Percentiles rank a stretch among this genome's conserved stretches.
phyloP scores from a whole-genome alignment of 257 asterid genomes.

The Plantago ovata region DNA sequence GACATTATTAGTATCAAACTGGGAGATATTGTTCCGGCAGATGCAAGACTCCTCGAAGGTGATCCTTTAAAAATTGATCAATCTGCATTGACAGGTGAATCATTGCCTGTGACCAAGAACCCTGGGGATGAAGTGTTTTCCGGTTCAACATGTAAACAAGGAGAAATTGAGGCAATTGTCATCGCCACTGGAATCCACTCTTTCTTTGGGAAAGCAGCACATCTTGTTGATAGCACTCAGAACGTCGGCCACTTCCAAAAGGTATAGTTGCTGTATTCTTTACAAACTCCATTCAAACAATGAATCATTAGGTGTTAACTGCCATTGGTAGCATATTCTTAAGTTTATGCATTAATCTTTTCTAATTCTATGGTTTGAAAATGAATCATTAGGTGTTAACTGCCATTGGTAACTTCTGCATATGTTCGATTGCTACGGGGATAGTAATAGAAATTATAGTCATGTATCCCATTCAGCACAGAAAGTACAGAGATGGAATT shows the following conservation, averaged over 20 bases:
- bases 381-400: constrained; percentile 48
- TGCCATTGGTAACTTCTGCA: constrained; percentile 80
- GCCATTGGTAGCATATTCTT: neutral
- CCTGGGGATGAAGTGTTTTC: constrained; percentile 66
- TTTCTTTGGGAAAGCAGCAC: constrained; percentile 89
- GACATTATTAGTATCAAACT: constrained; percentile 71
- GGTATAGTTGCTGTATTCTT: constrained; percentile 32
- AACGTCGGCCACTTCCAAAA: constrained; percentile 82
- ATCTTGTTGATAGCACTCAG: constrained; percentile 78
- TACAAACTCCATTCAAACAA: too few species aligned
- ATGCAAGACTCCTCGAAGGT: constrained; percentile 77
- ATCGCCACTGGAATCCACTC: constrained; percentile 84
- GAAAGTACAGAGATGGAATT: constrained; percentile 62
- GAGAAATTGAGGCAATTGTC: constrained; percentile 79
- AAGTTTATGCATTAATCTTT: neutral
- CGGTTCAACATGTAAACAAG: constrained; percentile 90
- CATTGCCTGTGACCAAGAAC: constrained; percentile 58
- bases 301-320: too few species aligned
- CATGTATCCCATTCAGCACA: constrained; percentile 73
- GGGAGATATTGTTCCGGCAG: constrained; percentile 83
- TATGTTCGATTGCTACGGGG: constrained; percentile 65
- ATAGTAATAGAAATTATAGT: constrained; percentile 57
- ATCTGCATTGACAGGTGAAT: constrained; percentile 82
- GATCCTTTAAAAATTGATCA: constrained; percentile 82
- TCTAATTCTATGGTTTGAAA: neutral